These are phyloP conservation scores for Nevesoporus exiguus DNA, from an alignment of 768 basidiomycete species.

Conservation along the genomic window DNA sequence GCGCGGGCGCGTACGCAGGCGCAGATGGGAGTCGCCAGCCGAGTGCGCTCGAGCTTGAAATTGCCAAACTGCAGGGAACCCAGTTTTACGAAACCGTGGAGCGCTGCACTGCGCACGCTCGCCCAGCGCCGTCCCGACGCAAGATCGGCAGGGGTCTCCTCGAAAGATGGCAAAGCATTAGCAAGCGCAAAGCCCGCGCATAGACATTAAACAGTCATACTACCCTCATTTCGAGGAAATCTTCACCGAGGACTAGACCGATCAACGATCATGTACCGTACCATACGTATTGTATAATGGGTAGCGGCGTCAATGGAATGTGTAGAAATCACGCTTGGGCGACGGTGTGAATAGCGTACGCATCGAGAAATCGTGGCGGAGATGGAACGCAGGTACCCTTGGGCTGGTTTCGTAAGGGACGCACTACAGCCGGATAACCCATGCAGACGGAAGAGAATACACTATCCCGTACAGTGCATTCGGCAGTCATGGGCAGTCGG, in stretches of 20 bases:
- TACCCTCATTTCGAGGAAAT: neutral
- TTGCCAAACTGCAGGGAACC: constrained; percentile 51
- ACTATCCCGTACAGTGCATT: too few relatives aligned
- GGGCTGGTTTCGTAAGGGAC: too few relatives aligned
- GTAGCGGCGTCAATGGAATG: too few relatives aligned
- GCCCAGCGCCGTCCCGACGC: neutral
- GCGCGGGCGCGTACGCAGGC: constrained; percentile 62
- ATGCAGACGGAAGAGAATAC: too few relatives aligned
- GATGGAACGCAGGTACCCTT: too few relatives aligned
- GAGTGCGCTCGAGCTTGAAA: constrained; percentile 44
- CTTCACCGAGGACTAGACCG: neutral
- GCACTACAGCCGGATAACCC: too few relatives aligned
- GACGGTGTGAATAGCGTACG: too few relatives aligned
- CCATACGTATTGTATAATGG: neutral
- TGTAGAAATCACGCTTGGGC: too few relatives aligned
- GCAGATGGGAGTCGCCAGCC: constrained; percentile 49
- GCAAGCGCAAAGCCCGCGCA: neutral
- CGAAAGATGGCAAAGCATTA: neutral
- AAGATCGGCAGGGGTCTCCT: neutral
- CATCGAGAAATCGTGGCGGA: too few relatives aligned
- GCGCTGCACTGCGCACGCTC: neutral
- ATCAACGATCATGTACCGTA: neutral
- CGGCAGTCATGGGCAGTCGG: too few relatives aligned
- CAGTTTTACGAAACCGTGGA: constrained; percentile 46
- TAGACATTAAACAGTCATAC: neutral